A percentile compares a stretch with the other conserved stretches of the same genome.
Conservation (phyloP, 108 stramenopile species). For the Cylindrotheca closterium region DNA sequence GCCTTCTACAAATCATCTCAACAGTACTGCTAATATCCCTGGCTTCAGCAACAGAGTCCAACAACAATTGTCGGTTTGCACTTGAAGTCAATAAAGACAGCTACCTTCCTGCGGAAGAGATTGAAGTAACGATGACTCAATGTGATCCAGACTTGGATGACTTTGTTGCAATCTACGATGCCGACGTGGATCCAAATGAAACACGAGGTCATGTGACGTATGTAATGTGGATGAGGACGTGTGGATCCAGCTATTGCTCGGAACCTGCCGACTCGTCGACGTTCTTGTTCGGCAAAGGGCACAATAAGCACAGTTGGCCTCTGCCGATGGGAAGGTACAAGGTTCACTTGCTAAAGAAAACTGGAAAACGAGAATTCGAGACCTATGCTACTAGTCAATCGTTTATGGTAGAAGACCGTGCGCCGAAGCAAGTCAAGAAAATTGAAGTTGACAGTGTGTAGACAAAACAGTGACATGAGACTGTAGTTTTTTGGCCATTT, state of each 20-base stretch:
- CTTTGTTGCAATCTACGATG: slow-evolving; percentile 16
- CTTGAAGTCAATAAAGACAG: neutral
- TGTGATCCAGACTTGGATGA: neutral
- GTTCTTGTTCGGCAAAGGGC: slow-evolving; percentile 1
- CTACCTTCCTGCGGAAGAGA: neutral
- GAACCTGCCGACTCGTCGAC: neutral
- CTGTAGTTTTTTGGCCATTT: too few relatives aligned
- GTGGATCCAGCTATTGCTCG: slow-evolving; percentile 10
- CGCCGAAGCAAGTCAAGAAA: too few relatives aligned
- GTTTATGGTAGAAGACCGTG: neutral
- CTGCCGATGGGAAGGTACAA: slow-evolving; percentile 5
- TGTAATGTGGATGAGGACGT: slow-evolving; percentile 17
- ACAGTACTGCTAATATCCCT: too few relatives aligned
- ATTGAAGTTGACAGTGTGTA: too few relatives aligned
- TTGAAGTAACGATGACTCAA: neutral
- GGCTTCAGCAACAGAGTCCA: too few relatives aligned
- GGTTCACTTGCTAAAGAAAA: slow-evolving; percentile 6
- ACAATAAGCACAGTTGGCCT: slow-evolving; percentile 18
- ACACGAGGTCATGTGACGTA: slow-evolving; percentile 10
- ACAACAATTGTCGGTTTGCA: neutral
- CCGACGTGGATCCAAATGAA: neutral
- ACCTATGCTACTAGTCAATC: neutral
- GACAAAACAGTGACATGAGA: too few relatives aligned
- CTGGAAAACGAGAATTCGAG: neutral
- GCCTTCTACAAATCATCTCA: too few relatives aligned